Evolutionary conservation across 192 early-diverging fungal species (phyloP).

Genomic region (Kickxella alabastrina): DNA sequence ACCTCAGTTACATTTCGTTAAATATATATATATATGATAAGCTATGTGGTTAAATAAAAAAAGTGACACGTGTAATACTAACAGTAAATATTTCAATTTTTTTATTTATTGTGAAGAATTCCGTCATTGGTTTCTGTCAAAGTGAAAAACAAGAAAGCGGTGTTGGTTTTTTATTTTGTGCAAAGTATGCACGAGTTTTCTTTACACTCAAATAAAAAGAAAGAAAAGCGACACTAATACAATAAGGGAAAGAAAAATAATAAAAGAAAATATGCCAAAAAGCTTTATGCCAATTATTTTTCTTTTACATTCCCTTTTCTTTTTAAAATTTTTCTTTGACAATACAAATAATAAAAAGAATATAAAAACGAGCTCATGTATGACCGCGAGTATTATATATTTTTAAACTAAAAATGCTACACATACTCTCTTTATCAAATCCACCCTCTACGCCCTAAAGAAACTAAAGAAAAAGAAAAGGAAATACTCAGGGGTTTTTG

Average conservation of each 20-base stretch:
- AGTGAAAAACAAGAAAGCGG: no score
- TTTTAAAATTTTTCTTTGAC: neutral
- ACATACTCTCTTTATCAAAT: no score
- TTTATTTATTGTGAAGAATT: neutral
- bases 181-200: neutral
- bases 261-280: no score
- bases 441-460: neutral
- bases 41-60: neutral
- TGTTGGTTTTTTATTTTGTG: neutral
- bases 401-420: no score
- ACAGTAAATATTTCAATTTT: neutral
- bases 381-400: no score
- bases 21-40: neutral
- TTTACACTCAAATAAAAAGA: neutral
- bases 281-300: conserved; percentile 3
- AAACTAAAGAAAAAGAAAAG: neutral
- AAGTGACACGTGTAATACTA: no score
- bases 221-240: neutral
- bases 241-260: neutral
- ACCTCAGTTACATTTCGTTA: no score
- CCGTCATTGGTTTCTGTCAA: no score
- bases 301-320: conserved; percentile 4
- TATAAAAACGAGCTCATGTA: no score
- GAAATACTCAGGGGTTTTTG: neutral
- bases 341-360: conserved; percentile 2